phyloP scores from a whole-genome alignment of 805 yeast species.

The Saccharomycopsis fermentans region DNA sequence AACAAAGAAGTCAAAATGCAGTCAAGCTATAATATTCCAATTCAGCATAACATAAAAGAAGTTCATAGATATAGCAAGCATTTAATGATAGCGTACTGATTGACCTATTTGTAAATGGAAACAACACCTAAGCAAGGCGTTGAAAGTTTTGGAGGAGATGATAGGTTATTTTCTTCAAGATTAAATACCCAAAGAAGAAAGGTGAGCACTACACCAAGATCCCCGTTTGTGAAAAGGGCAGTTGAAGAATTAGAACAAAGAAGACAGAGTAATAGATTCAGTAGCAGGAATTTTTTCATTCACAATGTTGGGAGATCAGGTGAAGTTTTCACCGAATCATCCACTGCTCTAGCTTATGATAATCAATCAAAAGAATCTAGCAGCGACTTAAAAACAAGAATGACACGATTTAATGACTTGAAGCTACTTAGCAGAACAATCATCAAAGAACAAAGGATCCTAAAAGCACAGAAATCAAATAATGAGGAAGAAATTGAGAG shows the following conservation, averaged over 20 bases:
- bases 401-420: conserved; percentile 11
- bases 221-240: conserved; percentile 9
- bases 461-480: neutral
- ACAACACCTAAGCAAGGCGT: neutral
- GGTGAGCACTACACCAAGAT: conserved; percentile 3
- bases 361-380: neutral
- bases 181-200: neutral
- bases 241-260: neutral
- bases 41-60: too few relatives aligned
- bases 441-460: conserved; percentile 8
- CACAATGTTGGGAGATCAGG: neutral
- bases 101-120: neutral
- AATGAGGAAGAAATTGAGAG: neutral
- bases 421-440: conserved; percentile 10
- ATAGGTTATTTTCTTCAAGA: neutral
- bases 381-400: neutral
- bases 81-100: neutral
- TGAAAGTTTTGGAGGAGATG: neutral
- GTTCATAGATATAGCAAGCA: neutral
- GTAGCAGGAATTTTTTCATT: neutral
- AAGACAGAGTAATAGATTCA: neutral
- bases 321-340: neutral
- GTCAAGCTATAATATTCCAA: too few relatives aligned
- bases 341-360: neutral
- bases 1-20: too few relatives aligned